Base-by-base conservation (phyloP, 164 flowering plant species). In the Berberis thunbergii region DNA sequence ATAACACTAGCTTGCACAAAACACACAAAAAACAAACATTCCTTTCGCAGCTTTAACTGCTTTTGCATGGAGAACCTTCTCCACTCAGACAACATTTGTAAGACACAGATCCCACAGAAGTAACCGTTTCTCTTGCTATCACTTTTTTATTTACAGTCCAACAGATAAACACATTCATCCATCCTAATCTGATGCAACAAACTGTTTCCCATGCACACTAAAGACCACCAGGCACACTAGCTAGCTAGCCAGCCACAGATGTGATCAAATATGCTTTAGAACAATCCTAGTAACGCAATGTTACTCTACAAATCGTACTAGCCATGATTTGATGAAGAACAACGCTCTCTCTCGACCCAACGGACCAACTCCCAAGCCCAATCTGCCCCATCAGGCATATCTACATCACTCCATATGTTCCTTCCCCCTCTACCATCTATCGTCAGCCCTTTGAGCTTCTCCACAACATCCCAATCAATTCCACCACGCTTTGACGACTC, bases 381-480 rank as follows among this genome's bases (percentile, higher is more conserved):
- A 52, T 52, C 54, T 1, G 11, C 4, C 11, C 11, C 11, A 11
- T 52, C 12, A 4, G 11, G 54, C 8, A 52, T 7, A 4, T 48
- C 26, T 26, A 26, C 26, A 26, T 26, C 26, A 26, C 50, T 48
- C 10, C 3, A 1, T 48, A 7, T 48, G 50, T 11, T 6, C 50
- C 50, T 2, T 2, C 50, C 7, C 9, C 50, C 7, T 48, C 2
- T 2, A 10, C 54, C n/a, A 26, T 52, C 41, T 2, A 74, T 73
- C 71, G 63, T 77, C 71, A 81, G 42, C 6, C 45, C 68, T 60
- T 60, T 64, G 57, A 74, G 46, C 52, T 49, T 57, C 59, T 64
- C 68, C 69, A 74, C 8, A 43, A 81, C 49, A 0, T 72, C 75
- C 26, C 26, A 26, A 26, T 26, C 26, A 26, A 26, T 26, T 26